Base-by-base conservation (phyloP, 768 basidiomycete species). In the Mycena epipterygia region DNA sequence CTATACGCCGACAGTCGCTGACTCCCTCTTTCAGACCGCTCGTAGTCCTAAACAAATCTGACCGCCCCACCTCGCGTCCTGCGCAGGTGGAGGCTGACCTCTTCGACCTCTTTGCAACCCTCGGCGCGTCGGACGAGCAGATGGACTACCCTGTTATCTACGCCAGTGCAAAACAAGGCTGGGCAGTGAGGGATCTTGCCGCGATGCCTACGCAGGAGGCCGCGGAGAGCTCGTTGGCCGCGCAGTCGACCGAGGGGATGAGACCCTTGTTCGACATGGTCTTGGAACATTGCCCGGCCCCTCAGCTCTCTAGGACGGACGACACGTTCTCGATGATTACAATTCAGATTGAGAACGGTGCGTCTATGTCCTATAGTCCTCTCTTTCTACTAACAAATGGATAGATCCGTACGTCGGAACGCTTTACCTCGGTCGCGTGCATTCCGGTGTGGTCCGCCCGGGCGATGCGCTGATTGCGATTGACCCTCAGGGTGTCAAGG, bases 21-120 rank as follows among this genome's bases (percentile, higher is more conserved):
- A 56, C 33, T 60, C 37, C 30, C 37, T 42, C 27, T 16, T 41
- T 63, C 48, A 86, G 85, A 49, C 86, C 86, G 3, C 77, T 87
- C 19, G 85, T 88, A n/a, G 82, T 88, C 4, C 75, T 88, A n/a
- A 88, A 87, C 73, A 88, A 87, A 65, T 84, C 85, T 1, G 86
- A 88, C 76, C 78, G 86, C 39, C 74, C 82, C 0, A 85, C 82
- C 1, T 79, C 85, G 1, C 83, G 85, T 6, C 82, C 84, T 16
- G 79, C 76, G 8, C 85, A 86, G 67, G 86, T 88, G 17, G 86
- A 88, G 73, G 82, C 83, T 51, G 85, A 88, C 73, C 81, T 87
- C 27, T 87, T 87, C 67, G 86, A 88, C 57, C 81, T 87, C 39
- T 88, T 88, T 66, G 85, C 85, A 1, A 88, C 84, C 0, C 81